Conservation (phyloP, 129 eudicot genomes). For the Centella asiatica region DNA sequence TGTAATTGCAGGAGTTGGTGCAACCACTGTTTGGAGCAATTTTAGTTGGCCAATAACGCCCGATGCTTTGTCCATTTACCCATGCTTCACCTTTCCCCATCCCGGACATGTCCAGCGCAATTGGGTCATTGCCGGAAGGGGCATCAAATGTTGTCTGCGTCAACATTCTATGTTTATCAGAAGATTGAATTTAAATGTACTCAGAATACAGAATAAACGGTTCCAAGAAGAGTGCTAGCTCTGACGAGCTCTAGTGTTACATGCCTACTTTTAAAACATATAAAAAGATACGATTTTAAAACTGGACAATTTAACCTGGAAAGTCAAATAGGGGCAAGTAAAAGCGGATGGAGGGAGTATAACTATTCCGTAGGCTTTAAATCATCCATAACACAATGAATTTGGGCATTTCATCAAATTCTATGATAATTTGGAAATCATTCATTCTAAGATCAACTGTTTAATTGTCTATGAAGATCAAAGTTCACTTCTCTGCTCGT, state of each 20-base stretch:
- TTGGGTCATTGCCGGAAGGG: conserved; percentile 62
- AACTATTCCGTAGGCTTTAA: too few relatives aligned
- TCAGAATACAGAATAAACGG: neutral
- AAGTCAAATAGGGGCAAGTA: too few relatives aligned
- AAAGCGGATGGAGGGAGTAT: too few relatives aligned
- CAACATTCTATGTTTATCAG: conserved; percentile 7
- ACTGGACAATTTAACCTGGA: too few relatives aligned
- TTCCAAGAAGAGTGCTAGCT: neutral
- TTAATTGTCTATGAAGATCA: neutral
- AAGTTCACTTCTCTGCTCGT: neutral
- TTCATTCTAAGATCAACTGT: too few relatives aligned
- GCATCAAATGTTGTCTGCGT: conserved; percentile 67
- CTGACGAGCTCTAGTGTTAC: too few relatives aligned
- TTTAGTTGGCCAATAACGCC: conserved; percentile 90
- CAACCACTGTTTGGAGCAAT: conserved; percentile 57
- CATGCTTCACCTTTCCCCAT: conserved; percentile 96
- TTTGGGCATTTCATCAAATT: too few relatives aligned
- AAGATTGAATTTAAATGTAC: neutral
- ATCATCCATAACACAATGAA: too few relatives aligned
- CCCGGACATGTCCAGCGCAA: conserved; percentile 76
- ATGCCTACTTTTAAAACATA: too few relatives aligned
- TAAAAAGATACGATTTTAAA: too few relatives aligned
- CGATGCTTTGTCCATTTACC: conserved; percentile 93
- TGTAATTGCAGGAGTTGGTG: conserved; percentile 55
- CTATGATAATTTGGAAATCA: too few relatives aligned